These are phyloP conservation scores for Raphanus sativus DNA, from an alignment of 345 rosid species.

Conservation along the genomic window DNA sequence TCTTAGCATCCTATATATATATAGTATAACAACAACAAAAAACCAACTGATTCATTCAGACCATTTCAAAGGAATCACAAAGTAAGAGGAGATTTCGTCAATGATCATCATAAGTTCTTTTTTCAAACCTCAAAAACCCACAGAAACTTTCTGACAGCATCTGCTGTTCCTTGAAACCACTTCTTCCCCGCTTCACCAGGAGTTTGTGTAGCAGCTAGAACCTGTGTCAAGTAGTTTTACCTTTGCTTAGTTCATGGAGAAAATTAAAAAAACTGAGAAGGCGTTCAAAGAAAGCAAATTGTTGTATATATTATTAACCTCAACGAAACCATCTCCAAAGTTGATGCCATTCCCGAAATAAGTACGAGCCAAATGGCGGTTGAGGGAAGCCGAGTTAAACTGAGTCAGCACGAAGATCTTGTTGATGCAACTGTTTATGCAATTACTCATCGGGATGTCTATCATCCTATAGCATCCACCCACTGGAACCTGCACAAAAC, in stretches of 20 bases:
- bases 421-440: constrained; percentile 91
- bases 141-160: constrained; percentile 91
- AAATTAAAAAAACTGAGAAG: not conserved
- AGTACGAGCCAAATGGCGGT: constrained; percentile 86
- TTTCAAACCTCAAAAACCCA: constrained; percentile 91
- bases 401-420: constrained; percentile 93
- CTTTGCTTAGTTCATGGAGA: not conserved
- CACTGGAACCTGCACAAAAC: constrained; percentile 64
- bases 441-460: constrained; percentile 97
- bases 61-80: constrained; percentile 1
- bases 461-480: constrained; percentile 96
- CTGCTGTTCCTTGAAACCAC: constrained; percentile 99
- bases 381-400: constrained; percentile 93
- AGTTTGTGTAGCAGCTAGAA: constrained; percentile 97
- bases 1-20: constrained; percentile 85
- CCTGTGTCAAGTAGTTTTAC: constrained; percentile 42
- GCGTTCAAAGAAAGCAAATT: not conserved
- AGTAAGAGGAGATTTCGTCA: not conserved
- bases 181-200: constrained; percentile 85
- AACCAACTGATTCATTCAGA: constrained; percentile 8
- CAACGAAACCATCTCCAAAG: constrained; percentile 97
- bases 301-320: constrained; percentile 53
- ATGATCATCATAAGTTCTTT: not conserved
- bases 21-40: not conserved
- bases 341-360: constrained; percentile 87